Percentiles rank a stretch among this genome's conserved stretches.
Conservation (phyloP, 257 asterid species). For the Rehmannia glutinosa region DNA sequence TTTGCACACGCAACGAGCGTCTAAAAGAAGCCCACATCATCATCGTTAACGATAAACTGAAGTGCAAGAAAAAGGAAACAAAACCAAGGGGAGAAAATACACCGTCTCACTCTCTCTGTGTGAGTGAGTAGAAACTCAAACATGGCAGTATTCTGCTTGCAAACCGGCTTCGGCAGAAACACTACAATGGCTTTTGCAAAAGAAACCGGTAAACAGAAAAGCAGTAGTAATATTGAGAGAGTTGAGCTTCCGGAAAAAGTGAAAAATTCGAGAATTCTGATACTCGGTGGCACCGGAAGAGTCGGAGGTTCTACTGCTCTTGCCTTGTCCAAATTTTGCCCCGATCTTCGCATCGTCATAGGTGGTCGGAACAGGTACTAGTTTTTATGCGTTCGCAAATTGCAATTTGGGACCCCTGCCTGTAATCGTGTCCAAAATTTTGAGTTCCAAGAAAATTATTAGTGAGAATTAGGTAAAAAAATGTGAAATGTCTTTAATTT, state of each 20-base stretch:
- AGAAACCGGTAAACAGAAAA: slow-evolving; percentile 22
- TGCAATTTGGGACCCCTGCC: neutral
- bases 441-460: too few species aligned
- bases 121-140: neutral
- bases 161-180: slow-evolving; percentile 22
- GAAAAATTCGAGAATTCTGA: slow-evolving; percentile 53
- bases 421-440: neutral
- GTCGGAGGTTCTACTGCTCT: slow-evolving; percentile 94
- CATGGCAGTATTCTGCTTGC: slow-evolving; percentile 58
- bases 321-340: slow-evolving; percentile 72
- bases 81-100: neutral
- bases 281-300: slow-evolving; percentile 98
- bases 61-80: neutral
- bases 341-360: slow-evolving; percentile 54
- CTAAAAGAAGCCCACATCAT: slow-evolving; percentile 18
- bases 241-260: slow-evolving; percentile 48
- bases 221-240: slow-evolving; percentile 19
- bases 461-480: too few species aligned
- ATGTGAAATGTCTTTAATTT: neutral
- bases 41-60: slow-evolving; percentile 21
- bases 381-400: neutral
- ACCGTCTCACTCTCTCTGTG: neutral
- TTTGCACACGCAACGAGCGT: too few species aligned
- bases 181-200: slow-evolving; percentile 26
- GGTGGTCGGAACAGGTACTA: slow-evolving; percentile 82